phyloP scores from a whole-genome alignment of 2,329 filamentous ascomycete genomes.

The Epichloe bromicola region DNA sequence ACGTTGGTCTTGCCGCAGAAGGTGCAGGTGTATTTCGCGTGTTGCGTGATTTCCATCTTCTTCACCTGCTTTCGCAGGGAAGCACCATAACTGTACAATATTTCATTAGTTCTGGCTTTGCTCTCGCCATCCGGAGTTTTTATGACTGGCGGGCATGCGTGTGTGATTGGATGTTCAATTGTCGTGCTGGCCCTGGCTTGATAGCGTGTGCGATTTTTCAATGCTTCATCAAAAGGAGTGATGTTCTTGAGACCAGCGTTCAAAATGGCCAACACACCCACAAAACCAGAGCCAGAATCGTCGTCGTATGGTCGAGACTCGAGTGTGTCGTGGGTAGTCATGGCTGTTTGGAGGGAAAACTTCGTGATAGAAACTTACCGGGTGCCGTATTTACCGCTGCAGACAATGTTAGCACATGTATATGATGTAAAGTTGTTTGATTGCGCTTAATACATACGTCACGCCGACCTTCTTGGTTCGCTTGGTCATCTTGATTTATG shows the following conservation, averaged over 20 bases:
- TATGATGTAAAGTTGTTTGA: conserved; percentile 3
- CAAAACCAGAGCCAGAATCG: neutral
- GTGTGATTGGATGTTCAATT: neutral
- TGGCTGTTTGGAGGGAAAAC: neutral
- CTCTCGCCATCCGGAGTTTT: neutral
- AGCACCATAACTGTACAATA: conserved; percentile 69
- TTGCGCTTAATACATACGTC: conserved; percentile 38
- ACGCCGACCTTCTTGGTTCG: conserved; percentile 96
- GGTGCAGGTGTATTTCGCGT: conserved; percentile 93
- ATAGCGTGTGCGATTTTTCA: neutral
- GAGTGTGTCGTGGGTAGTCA: neutral
- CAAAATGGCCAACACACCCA: neutral
- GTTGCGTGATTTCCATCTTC: conserved; percentile 99
- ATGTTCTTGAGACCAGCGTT: neutral
- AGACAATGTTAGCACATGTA: conserved; percentile 17
- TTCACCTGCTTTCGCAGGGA: conserved; percentile 95
- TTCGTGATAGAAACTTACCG: conserved; percentile 46
- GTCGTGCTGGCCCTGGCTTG: neutral
- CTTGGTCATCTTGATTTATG: conserved; percentile 71
- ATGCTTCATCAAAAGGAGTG: neutral
- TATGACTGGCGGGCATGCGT: neutral
- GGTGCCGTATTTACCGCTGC: conserved; percentile 79
- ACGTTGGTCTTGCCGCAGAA: conserved; percentile 98
- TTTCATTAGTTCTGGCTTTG: neutral
- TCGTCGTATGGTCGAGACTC: neutral